Conservation (phyloP, 176 grass and related monocot species). For the Juncus inflexus region DNA sequence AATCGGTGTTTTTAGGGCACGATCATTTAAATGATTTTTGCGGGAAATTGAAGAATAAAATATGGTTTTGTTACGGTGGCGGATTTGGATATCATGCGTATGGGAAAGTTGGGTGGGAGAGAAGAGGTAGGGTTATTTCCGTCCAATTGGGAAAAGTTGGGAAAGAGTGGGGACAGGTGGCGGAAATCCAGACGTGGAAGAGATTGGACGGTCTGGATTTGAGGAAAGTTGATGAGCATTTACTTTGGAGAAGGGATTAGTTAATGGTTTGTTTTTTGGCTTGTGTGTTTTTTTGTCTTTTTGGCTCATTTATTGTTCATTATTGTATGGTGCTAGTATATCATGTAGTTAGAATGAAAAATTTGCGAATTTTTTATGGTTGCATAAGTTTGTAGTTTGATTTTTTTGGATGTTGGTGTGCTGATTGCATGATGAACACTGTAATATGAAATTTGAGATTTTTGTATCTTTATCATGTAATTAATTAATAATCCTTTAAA, state of each 20-base stretch:
- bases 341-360: too few relatives aligned
- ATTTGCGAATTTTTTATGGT: too few relatives aligned
- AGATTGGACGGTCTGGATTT: slow-evolving; percentile 60
- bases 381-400: too few relatives aligned
- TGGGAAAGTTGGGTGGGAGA: slow-evolving; percentile 67
- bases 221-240: slow-evolving; percentile 69
- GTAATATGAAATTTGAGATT: too few relatives aligned
- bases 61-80: slow-evolving; percentile 96
- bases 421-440: too few relatives aligned
- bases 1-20: slow-evolving; percentile 82
- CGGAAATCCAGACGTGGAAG: slow-evolving; percentile 72
- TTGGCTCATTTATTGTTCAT: too few relatives aligned
- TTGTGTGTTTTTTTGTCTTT: not conserved
- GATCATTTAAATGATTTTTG: slow-evolving; percentile 97
- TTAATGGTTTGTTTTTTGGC: not conserved
- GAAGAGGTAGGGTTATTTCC: slow-evolving; percentile 60
- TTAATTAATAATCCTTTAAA: too few relatives aligned
- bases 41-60: slow-evolving; percentile 38
- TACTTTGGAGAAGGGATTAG: slow-evolving; percentile 47
- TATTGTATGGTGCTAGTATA: too few relatives aligned
- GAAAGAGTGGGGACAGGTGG: slow-evolving; percentile 49
- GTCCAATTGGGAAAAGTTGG: slow-evolving; percentile 46
- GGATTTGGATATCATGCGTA: slow-evolving; percentile 89
- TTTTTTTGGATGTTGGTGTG: too few relatives aligned
- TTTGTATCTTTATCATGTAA: too few relatives aligned